Evolutionary conservation across 331 rosid genomes (phyloP), one percentile per base, ranked within the genome.

Genomic region (Ulmus americana): DNA sequence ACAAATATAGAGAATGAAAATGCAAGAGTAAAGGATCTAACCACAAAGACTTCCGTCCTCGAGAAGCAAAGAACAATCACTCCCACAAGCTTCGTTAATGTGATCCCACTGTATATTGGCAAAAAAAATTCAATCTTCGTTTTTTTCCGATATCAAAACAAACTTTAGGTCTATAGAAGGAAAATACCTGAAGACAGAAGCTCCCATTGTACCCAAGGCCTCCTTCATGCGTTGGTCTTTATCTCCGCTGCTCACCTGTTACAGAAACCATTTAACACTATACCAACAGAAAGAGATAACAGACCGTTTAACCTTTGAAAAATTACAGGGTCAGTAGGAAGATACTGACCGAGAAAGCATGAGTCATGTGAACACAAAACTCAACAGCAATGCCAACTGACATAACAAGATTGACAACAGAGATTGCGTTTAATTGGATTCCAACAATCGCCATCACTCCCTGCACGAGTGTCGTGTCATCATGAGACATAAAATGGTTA

Each of bases 31-130:
- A 59, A 67, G 71, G 68, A 28, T 40, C 0, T 59, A 8, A 90
- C 99, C 97, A 94, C 99, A 84, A 94, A 94, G 70, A 94, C 90
- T 90, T 94, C 91, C 3, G 99, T 87, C 71, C 95, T 85, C 40
- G 99, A 94, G 83, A 94, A 94, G 86, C 90, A 81, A 44, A 94
- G 99, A 49, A 94, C 97, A 39, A 94, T 80, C 70, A 87, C 97
- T 65, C 99, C 99, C 53, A 90, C 97, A 75, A 90, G 79, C 84
- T 94, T 94, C 55, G 99, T 94, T 59, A 87, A 73, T 55, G 99
- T 94, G 73, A 94, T 94, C 53, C 99, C 99, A 74, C 99, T 90
- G 90, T 75, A 59, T 28, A 38, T 68, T 45, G 40, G 20, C 11
- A 16, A 40, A 54, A 13, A 45, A 14, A 51, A 9, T 28, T 6